Conservation (phyloP, 164 flowering plant genomes). For the Dillenia suffruticosa region DNA sequence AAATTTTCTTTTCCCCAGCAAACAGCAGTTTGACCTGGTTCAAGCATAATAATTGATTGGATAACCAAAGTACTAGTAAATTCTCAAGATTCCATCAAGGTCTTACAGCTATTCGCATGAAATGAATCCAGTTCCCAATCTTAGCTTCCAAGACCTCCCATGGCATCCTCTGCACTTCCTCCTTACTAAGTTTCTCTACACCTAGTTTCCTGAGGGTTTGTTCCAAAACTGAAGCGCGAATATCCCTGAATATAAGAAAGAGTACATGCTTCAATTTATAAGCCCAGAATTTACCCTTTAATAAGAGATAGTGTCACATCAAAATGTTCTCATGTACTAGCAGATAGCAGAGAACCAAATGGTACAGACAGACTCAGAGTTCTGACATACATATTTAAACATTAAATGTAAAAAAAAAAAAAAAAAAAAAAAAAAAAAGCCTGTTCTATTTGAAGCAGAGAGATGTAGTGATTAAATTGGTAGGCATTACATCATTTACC, state of each 20-base stretch:
- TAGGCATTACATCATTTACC: too few species aligned
- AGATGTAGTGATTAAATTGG: too few species aligned
- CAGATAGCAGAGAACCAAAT: too few species aligned
- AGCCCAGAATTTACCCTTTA: too few species aligned
- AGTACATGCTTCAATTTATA: too few species aligned
- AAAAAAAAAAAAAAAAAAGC: too few species aligned
- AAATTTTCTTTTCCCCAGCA: conserved; percentile 79
- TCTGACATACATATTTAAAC: too few species aligned
- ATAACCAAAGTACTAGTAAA: conserved; percentile 4
- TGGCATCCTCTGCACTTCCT: conserved; percentile 95
- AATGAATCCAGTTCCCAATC: conserved; percentile 91
- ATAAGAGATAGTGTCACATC: too few species aligned
- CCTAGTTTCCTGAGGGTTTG: conserved; percentile 84
- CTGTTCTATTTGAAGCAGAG: too few species aligned
- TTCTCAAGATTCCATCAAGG: conserved; percentile 7
- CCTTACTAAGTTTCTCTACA: conserved; percentile 83
- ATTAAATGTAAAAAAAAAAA: too few species aligned
- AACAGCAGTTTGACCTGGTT: conserved; percentile 89
- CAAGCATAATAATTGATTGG: conserved; percentile 15
- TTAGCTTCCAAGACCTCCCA: conserved; percentile 96
- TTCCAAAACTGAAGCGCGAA: conserved; percentile 76
- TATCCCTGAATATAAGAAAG: conserved; percentile 50
- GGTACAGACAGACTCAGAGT: too few species aligned
- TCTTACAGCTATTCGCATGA: conserved; percentile 86
- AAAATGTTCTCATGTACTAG: too few species aligned